A percentile compares a stretch with the other conserved stretches of the same genome.
Conservation (phyloP, 1,139 yeast genomes). For the Kodamaea alishanica region DNA sequence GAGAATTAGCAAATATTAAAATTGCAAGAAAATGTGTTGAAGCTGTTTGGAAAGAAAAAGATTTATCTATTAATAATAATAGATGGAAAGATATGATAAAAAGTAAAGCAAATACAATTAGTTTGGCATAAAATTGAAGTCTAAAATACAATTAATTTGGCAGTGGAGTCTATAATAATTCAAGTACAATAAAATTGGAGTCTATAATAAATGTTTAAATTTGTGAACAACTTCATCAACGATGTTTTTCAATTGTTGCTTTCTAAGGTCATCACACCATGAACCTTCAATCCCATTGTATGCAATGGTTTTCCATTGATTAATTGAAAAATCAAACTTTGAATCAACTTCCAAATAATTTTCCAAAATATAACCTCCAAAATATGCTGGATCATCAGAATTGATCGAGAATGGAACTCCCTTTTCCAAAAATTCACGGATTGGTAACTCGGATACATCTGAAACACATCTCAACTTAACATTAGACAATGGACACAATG, state of each 20-base stretch:
- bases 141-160: background rate
- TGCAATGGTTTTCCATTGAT: conserved; percentile 59
- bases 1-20: conserved; percentile 33
- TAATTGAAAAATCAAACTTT: conserved; percentile 54
- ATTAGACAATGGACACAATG: conserved; percentile 75
- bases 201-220: conserved; percentile 22
- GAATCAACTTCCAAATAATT: conserved; percentile 65
- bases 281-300: conserved; percentile 64
- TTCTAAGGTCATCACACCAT: conserved; percentile 56
- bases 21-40: conserved; percentile 30
- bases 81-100: conserved; percentile 35
- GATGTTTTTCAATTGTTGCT: conserved; percentile 39
- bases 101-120: conserved; percentile 31
- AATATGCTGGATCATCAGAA: conserved; percentile 85
- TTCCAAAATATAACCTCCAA: conserved; percentile 77
- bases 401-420: conserved; percentile 72
- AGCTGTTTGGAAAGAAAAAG: conserved; percentile 36
- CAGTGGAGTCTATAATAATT: background rate
- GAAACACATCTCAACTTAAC: conserved; percentile 70
- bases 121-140: conserved; percentile 23
- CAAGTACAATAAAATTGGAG: conserved; percentile 1
- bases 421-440: conserved; percentile 52
- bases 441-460: conserved; percentile 63
- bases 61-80: conserved; percentile 17
- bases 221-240: conserved; percentile 49